Percentiles rank a stretch among this genome's conserved stretches.
These are phyloP conservation scores for Colletotrichum sansevieriae DNA, from an alignment of 2,329 filamentous ascomycete genomes.

Conservation along the genomic window DNA sequence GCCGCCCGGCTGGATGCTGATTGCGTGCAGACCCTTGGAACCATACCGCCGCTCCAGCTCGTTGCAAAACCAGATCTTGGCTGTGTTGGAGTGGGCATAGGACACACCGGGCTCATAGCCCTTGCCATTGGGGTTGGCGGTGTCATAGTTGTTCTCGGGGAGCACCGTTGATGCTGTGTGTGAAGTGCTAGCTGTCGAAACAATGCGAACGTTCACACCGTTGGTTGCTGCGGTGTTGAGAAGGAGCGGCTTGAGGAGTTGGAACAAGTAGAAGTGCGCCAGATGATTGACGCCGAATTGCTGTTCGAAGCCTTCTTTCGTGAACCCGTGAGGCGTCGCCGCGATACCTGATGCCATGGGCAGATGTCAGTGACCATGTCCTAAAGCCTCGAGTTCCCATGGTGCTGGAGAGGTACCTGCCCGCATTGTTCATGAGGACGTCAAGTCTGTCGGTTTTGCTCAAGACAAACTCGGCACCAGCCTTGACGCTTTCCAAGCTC, in stretches of 20 bases:
- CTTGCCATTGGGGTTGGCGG: slow-evolving; percentile 50
- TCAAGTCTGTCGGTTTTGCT: slow-evolving; percentile 43
- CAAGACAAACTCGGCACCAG: slow-evolving; percentile 43
- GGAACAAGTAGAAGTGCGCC: slow-evolving; percentile 65
- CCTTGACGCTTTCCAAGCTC: slow-evolving; percentile 50
- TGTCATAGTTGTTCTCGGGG: slow-evolving; percentile 47
- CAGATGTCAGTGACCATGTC: no score
- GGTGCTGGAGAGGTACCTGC: slow-evolving; percentile 30
- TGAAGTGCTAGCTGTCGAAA: slow-evolving; percentile 57
- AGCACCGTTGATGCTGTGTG: slow-evolving; percentile 52
- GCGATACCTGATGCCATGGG: no score
- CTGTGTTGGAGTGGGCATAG: slow-evolving; percentile 61
- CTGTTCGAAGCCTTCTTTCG: slow-evolving; percentile 44
- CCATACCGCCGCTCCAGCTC: slow-evolving; percentile 61
- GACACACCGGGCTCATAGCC: slow-evolving; percentile 50
- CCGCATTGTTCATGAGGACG: slow-evolving; percentile 59
- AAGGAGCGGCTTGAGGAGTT: slow-evolving; percentile 60
- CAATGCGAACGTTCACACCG: slow-evolving; percentile 59
- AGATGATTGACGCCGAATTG: slow-evolving; percentile 68
- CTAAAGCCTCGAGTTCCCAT: no score
- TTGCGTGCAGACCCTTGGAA: slow-evolving; percentile 54
- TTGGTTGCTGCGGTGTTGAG: slow-evolving; percentile 52
- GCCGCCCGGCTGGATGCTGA: slow-evolving; percentile 58
- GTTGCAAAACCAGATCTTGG: slow-evolving; percentile 62
- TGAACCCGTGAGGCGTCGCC: no score